A percentile compares a stretch with the other conserved stretches of the same genome.
Evolutionary conservation across 1,284 basidiomycete species (phyloP).

Genomic region (Rhodotorula sp.): DNA sequence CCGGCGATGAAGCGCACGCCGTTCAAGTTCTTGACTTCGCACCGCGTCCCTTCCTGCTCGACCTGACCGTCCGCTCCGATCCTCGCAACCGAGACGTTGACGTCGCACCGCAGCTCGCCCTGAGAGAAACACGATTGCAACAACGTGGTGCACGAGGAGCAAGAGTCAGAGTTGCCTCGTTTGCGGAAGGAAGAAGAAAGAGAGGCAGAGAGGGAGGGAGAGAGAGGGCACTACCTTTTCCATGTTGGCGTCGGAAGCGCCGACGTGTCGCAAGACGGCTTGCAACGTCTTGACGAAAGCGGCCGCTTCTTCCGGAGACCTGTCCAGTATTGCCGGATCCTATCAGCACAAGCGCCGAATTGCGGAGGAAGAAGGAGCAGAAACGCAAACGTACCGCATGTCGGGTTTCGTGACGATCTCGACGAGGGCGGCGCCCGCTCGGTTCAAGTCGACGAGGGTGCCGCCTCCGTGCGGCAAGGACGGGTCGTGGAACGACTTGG

Average conservation of each 20-base stretch:
- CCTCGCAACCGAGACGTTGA: conserved; percentile 85
- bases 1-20: conserved; percentile 81
- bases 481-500: conserved; percentile 72
- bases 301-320: conserved; percentile 85
- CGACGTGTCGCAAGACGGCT: conserved; percentile 73
- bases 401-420: conserved; percentile 96
- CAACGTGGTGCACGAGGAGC: background rate
- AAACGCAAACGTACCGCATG: conserved; percentile 52
- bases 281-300: conserved; percentile 85
- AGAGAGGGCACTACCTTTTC: conserved; percentile 65
- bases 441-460: conserved; percentile 80
- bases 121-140: conserved; percentile 46
- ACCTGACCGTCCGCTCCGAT: conserved; percentile 25
- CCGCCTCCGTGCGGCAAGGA: conserved; percentile 54
- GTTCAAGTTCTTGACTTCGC: conserved; percentile 97
- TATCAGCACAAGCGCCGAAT: background rate
- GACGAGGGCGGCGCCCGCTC: conserved; percentile 85
- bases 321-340: too few relatives aligned
- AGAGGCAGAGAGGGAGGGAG: too few relatives aligned
- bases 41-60: conserved; percentile 72
- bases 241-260: conserved; percentile 94
- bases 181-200: too few relatives aligned
- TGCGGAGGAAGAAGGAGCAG: conserved; percentile 1
- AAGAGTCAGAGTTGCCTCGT: too few relatives aligned
- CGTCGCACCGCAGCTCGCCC: conserved; percentile 92